Base-by-base conservation (phyloP, 345 rosid genomes). In the Bruguiera parviflora region DNA sequence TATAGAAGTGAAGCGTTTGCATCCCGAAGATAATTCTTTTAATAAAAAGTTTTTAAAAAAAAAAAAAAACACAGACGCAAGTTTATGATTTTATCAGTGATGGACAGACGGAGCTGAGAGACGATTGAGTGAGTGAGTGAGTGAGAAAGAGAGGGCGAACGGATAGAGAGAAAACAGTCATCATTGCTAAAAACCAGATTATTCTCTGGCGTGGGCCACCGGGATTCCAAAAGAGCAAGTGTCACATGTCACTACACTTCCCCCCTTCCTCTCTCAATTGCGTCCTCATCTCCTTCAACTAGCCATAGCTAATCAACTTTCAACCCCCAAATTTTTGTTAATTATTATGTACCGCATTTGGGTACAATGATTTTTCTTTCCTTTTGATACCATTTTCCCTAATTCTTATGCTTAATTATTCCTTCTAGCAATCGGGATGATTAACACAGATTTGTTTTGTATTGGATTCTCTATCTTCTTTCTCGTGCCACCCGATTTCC, bases 121-220 rank as follows among this genome's bases (percentile, higher is more conserved):
- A 60, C 29, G 64, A 28, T 64, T 71, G 31, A 10, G 71, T 56
- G 61, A 57, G 69, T 71, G 31, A 10, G 71, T 56, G 61, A 57
- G 69, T 5, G 18, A 59, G 70, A 24, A 13, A 24, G 37, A 33
- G 52, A 39, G 59, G 74, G 66, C 65, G 52, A 72, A 53, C 5
- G 16, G 71, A 64, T 61, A 65, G 67, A 61, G n/a, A 59, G 51
- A 51, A 37, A 71, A 74, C 67, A 61, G 70, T 64, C 68, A 81
- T 84, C 68, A 84, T 77, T 81, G 80, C 83, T 76, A 84, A 77
- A 79, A 76, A 82, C 82, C 85, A 85, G 84, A 85, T 80, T 79
- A 85, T 82, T 85, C 89, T 72, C 87, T 81, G 84, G 83, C 81
- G 81, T 84, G 89, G 92, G 88, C 87, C 92, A 72, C 79, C 79